Conservation (phyloP, 768 basidiomycete species). For the Trametes cubensis region DNA sequence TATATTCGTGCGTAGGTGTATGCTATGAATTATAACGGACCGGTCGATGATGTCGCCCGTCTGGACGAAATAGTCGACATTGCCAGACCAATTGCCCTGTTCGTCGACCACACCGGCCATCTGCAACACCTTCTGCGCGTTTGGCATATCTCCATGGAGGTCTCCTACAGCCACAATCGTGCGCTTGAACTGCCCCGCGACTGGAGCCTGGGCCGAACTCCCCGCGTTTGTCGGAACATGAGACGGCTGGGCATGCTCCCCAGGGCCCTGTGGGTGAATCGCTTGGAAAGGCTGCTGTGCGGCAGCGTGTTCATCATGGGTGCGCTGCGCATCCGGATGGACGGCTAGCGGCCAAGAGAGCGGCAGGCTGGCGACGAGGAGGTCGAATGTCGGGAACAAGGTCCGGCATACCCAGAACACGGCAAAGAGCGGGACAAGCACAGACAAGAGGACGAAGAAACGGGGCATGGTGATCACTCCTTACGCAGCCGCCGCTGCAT, state of each 20-base stretch:
- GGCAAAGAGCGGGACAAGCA: slow-evolving; percentile 24
- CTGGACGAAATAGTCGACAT: slow-evolving; percentile 87
- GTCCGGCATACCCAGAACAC: slow-evolving; percentile 27
- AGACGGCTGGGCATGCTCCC: not conserved
- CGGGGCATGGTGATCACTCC: slow-evolving; percentile 15
- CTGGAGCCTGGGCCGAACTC: not conserved
- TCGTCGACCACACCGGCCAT: slow-evolving; percentile 80
- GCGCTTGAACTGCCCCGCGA: slow-evolving; percentile 24
- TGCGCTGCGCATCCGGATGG: slow-evolving; percentile 28
- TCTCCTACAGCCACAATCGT: slow-evolving; percentile 91
- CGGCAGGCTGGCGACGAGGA: slow-evolving; percentile 21
- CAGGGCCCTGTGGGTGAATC: slow-evolving; percentile 6
- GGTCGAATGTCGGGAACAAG: slow-evolving; percentile 22
- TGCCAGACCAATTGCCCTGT: slow-evolving; percentile 76
- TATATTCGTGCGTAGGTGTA: not conserved
- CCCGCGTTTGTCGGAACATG: not conserved
- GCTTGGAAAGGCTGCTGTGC: slow-evolving; percentile 3
- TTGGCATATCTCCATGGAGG: slow-evolving; percentile 84
- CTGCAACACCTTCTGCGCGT: slow-evolving; percentile 76
- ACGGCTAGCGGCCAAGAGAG: slow-evolving; percentile 30
- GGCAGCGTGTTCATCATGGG: slow-evolving; percentile 5
- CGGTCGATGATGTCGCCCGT: slow-evolving; percentile 96
- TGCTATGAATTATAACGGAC: slow-evolving; percentile 41
- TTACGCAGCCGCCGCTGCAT: too few species aligned
- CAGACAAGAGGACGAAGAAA: slow-evolving; percentile 23